phyloP scores from a whole-genome alignment of 75 land plant species.

The Sequoia sempervirens region DNA sequence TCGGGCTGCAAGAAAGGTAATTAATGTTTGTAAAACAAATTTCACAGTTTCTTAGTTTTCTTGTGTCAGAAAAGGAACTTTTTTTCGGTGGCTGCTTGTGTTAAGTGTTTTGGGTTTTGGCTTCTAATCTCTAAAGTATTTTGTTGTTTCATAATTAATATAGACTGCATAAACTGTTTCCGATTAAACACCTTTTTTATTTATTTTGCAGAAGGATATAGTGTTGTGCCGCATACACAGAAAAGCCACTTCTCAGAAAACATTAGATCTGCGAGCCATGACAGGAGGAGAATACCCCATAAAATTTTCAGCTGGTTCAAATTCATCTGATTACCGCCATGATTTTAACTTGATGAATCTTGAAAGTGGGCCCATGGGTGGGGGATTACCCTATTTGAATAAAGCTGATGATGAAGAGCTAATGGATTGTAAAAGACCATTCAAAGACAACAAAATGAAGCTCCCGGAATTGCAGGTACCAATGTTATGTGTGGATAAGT shows the following conservation, averaged over 20 bases:
- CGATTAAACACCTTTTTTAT: not conserved
- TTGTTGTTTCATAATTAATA: no score
- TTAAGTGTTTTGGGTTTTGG: no score
- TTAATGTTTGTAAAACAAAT: not conserved
- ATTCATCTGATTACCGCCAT: not conserved
- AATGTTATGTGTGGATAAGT: not conserved
- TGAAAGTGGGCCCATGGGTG: not conserved
- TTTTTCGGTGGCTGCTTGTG: not conserved
- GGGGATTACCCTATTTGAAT: not conserved
- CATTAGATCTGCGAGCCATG: constrained; percentile 32
- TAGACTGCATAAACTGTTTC: no score
- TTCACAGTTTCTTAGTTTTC: not conserved
- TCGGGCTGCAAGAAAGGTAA: constrained; percentile 25
- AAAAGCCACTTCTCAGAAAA: constrained; percentile 57
- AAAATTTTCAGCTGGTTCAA: not conserved
- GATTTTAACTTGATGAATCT: not conserved
- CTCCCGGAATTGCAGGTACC: not conserved
- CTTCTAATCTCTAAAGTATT: no score
- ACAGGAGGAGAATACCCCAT: not conserved
- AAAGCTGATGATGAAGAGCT: not conserved
- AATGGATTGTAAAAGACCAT: not conserved
- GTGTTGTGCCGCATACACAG: constrained; percentile 58
- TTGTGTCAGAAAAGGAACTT: no score
- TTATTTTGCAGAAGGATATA: constrained; percentile 39
- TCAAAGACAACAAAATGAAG: not conserved